These are phyloP conservation scores for Macaranga tanarius DNA, from an alignment of 441 rosid genomes.

Conservation along the genomic window DNA sequence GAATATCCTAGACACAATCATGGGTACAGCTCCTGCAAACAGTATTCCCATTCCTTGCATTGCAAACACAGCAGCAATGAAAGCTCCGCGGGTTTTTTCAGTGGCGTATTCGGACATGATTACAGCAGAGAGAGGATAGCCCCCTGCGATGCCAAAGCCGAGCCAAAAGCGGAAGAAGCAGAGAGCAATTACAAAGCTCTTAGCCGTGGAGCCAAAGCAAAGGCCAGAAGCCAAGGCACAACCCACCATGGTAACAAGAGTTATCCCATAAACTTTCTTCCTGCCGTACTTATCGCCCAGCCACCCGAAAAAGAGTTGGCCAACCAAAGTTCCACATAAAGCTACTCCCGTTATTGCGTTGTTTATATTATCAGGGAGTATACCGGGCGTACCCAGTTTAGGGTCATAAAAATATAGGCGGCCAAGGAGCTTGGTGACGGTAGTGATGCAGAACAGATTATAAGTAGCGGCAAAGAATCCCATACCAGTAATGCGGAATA, in stretches of 20 bases:
- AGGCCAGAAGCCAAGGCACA: constrained; percentile 53
- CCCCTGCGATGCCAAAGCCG: constrained; percentile 60
- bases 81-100: constrained; percentile 55
- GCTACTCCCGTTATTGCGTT: constrained; percentile 49
- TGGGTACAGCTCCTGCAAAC: constrained; percentile 47
- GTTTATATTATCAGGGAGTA: constrained; percentile 36
- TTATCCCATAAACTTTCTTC: constrained; percentile 53
- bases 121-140: constrained; percentile 58
- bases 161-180: constrained; percentile 65
- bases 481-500: constrained; percentile 58
- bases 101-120: constrained; percentile 64
- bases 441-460: constrained; percentile 59
- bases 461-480: constrained; percentile 61
- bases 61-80: constrained; percentile 60
- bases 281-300: constrained; percentile 53
- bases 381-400: constrained; percentile 23
- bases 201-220: constrained; percentile 45
- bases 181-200: constrained; percentile 39
- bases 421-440: constrained; percentile 48
- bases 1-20: constrained; percentile 43
- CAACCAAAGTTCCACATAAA: constrained; percentile 40
- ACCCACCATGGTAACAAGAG: constrained; percentile 51
- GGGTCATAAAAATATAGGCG: constrained; percentile 47
- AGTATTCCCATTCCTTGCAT: constrained; percentile 63
- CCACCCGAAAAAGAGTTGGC: too few relatives aligned